Evolutionary conservation across 2,329 filamentous ascomycete genomes (phyloP), one percentile per base, ranked within the genome.

Genomic region (Polychaeton citri): DNA sequence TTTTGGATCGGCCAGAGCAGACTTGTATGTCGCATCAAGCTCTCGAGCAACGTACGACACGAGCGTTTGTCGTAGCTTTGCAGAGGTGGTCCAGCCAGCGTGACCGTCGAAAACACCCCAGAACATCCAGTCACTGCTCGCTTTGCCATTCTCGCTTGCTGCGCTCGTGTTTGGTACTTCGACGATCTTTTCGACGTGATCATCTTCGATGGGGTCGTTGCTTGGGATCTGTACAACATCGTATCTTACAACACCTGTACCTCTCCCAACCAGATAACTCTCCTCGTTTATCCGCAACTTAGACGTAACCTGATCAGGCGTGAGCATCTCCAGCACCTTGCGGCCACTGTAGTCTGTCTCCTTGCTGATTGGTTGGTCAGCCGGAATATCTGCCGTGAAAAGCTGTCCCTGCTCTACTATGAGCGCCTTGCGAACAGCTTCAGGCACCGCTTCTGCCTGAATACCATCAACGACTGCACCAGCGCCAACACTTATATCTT

Each of bases 101-200:
- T 98, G 90, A 1, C 90, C 90, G 55, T 98, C 90, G 59, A 96
- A 98, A 13, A 98, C 87, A 39, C 87, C 90, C 90, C 92, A 98
- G 59, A 98, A 98, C 86, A 96, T 96, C 90, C 90, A 98, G 60
- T 98, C 92, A 42, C 74, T 83, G 40, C 69, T 76, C 13, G 68
- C 45, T 12, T 71, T 68, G 24, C 69, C 61, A 54, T 71, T 62
- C 50, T 71, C 64, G 6, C 67, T 65, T 12, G 69, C 66, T 18
- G 70, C 67, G 26, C 72, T 64, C 34, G 65, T 68, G 36, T 71
- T 70, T 4, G 84, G 81, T 6, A 95, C 76, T 59, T 96, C 84
- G 32, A 98, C 85, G 51, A 96, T 95, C 71, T 94, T 93, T 64
- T 98, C 90, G 35, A 87, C 83, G 55, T 98, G 90, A 54, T 98